phyloP scores from a whole-genome alignment of 2,329 filamentous ascomycete genomes.

The Teratosphaeria gauchensis region DNA sequence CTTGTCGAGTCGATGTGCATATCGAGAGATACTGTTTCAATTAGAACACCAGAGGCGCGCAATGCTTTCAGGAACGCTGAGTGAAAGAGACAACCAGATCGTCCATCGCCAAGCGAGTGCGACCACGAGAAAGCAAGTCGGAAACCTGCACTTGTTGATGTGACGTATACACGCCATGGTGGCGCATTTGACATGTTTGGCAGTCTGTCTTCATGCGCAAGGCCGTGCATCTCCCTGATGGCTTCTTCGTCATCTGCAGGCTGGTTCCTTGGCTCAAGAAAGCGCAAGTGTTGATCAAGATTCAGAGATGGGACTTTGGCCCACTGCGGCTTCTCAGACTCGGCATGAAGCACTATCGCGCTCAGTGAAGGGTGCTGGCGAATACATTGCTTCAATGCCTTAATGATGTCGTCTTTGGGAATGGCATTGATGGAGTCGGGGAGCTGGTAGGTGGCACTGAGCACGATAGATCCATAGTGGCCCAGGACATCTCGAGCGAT shows the following conservation, averaged over 20 bases:
- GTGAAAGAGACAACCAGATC: conserved; percentile 35
- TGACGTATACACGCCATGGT: conserved; percentile 36
- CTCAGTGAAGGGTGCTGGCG: conserved; percentile 29
- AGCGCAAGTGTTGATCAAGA: conserved; percentile 31
- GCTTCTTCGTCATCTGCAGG: conserved; percentile 4
- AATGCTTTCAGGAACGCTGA: conserved; percentile 28
- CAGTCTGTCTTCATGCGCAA: conserved; percentile 28
- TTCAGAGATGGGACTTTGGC: conserved; percentile 25
- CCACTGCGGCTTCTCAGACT: conserved; percentile 31
- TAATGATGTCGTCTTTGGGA: conserved; percentile 13
- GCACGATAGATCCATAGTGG: conserved; percentile 32
- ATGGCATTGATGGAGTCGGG: conserved; percentile 5
- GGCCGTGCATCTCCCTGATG: conserved; percentile 19
- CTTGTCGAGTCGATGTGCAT: background rate
- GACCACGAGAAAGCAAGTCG: conserved; percentile 33
- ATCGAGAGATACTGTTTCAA: background rate
- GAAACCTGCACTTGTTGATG: conserved; percentile 15
- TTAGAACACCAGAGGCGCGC: background rate
- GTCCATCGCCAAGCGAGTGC: conserved; percentile 37
- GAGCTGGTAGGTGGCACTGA: conserved; percentile 27
- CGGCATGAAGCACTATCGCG: conserved; percentile 26
- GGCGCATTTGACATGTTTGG: conserved; percentile 21
- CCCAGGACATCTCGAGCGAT: conserved; percentile 33
- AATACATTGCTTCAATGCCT: conserved; percentile 32
- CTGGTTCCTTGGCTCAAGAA: conserved; percentile 13